Base-by-base conservation (phyloP, 768 basidiomycete species). In the Panus rudis region DNA sequence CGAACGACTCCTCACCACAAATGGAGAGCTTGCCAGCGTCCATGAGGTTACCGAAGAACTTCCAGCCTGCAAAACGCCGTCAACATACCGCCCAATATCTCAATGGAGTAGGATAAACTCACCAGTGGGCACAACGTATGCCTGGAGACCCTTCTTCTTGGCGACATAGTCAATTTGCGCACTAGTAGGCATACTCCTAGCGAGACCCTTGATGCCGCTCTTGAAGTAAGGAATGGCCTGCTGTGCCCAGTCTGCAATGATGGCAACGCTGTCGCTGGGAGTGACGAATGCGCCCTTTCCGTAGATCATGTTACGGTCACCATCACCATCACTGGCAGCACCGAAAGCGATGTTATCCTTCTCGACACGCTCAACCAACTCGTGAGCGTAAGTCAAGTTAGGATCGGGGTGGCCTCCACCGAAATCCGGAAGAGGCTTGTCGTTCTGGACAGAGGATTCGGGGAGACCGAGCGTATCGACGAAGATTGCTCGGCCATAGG, bases 41-140 rank as follows among this genome's bases (percentile, higher is more conserved):
- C 96, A 99, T 99, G 54, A 99, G 72, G 67, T 98, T 99, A 37
- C 96, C 96, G 60, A 99, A 99, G 78, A 99, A 99, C 67, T 99
- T 99, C 92, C 92, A 97, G 50, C 94, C 93, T 92, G 51, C 13
- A 25, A 33, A 12, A 24, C 8, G 33, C 33, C 10, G n/a, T 17
- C n/a, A 26, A 42, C 37, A 17, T 28, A 33, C 25, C 16, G 46
- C 32, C 24, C 17, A 38, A 19, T 4, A 31, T 40, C 7, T 17
- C 16, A 21, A 27, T 21, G 42, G 22, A 41, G 34, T 17, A 17
- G 17, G 14, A 3, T 2, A 28, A 19, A 44, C 77, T 51, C 47
- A 84, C 92, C 92, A 17, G 96, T 99, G 3, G 96, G 96, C 16
- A 98, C 94, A 62, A 97, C 96, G 55, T 94, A 96, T 59, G 78